Conservation (phyloP, 2,329 filamentous ascomycete genomes). For the Pseudogymnoascus sp. region DNA sequence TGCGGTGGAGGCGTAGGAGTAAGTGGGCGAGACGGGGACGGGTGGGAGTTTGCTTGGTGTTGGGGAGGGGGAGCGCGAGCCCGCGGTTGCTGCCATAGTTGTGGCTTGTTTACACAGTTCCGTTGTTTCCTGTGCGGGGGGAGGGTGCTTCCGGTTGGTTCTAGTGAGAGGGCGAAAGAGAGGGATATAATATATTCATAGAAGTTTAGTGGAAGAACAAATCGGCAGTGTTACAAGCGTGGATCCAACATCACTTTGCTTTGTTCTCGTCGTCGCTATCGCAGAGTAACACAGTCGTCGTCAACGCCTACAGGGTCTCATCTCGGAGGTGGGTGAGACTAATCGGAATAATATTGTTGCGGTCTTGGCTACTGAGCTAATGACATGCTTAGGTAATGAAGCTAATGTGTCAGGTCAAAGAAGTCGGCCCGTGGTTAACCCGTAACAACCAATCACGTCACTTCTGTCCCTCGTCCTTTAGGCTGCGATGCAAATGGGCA, state of each 20-base stretch:
- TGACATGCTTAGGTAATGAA: background rate
- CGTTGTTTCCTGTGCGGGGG: background rate
- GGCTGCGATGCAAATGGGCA: background rate
- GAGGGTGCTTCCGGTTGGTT: background rate
- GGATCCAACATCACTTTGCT: background rate
- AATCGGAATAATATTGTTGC: conserved; percentile 3
- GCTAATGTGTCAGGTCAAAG: background rate
- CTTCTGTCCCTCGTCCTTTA: background rate
- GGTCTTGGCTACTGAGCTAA: background rate
- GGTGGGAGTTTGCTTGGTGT: conserved; percentile 49
- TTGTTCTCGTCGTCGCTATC: background rate
- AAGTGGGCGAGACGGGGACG: conserved; percentile 54
- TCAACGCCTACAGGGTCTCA: background rate
- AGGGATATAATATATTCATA: background rate
- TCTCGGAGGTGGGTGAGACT: background rate
- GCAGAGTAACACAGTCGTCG: background rate
- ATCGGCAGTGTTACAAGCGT: background rate
- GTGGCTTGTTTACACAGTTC: conserved; percentile 11
- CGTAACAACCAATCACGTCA: background rate
- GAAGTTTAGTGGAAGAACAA: background rate
- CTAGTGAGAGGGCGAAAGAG: background rate
- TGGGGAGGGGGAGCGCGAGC: conserved; percentile 35
- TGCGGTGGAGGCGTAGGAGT: conserved; percentile 54
- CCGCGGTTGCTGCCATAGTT: conserved; percentile 13
- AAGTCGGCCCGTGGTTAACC: background rate